These are phyloP conservation scores for Puya raimondii DNA, from an alignment of 176 grass and related monocot genomes.

Conservation along the genomic window DNA sequence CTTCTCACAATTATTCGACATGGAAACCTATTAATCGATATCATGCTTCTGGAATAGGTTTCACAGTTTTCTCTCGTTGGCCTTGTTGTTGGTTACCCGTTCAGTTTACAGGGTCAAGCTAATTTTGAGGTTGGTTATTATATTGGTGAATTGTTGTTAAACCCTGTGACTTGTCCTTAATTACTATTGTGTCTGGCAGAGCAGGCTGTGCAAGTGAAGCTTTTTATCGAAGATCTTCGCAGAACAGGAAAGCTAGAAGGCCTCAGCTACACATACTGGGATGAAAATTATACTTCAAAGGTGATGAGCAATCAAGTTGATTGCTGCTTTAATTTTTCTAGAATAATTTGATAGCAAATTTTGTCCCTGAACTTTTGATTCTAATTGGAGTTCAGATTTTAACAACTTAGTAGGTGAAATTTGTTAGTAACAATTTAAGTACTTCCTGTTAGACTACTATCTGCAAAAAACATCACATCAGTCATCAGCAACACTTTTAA, in stretches of 20 bases:
- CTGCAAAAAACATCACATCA: too few relatives aligned
- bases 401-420: too few relatives aligned
- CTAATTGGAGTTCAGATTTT: too few relatives aligned
- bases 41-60: constrained; percentile 38
- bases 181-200: constrained; percentile 36
- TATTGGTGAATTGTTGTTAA: neutral
- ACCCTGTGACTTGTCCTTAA: neutral
- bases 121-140: constrained; percentile 30
- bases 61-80: constrained; percentile 47
- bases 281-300: constrained; percentile 92
- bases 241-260: constrained; percentile 61
- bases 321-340: too few relatives aligned
- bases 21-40: neutral
- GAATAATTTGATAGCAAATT: too few relatives aligned
- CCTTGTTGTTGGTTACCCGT: constrained; percentile 76
- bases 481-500: too few relatives aligned
- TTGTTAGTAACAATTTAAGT: too few relatives aligned
- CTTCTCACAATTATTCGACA: neutral
- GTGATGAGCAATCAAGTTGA: constrained; percentile 17
- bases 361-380: too few relatives aligned
- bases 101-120: constrained; percentile 55
- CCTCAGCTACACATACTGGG: constrained; percentile 74
- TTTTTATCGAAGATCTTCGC: constrained; percentile 63
- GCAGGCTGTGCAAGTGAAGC: constrained; percentile 69
- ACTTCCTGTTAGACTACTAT: too few relatives aligned